Evolutionary conservation across 169 alveolate genomes (phyloP), one percentile per base, ranked within the genome.

Genomic region (Cryptosporidium bovis): DNA sequence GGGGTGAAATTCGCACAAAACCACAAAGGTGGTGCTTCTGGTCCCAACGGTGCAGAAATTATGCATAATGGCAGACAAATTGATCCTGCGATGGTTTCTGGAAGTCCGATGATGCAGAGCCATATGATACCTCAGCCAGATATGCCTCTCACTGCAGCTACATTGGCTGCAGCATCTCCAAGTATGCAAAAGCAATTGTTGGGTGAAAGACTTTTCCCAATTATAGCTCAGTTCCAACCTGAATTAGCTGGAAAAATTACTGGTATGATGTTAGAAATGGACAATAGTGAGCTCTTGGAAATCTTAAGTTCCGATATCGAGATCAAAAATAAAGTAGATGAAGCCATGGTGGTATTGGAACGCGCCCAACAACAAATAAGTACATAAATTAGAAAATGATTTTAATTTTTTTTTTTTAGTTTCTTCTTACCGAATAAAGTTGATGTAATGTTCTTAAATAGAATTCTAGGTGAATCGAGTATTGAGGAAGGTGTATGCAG

Each of bases 261-360:
- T 1, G 99, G 99, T 7, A 97, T 97, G 99, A 97, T 97, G 99
- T 90, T 97, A 66, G 99, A 97, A 89, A 97, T 97, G 97, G 99
- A 97, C 92, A 96, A 96, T 93, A 91, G 92, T 60, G 99, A 97
- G 93, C 92, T 97, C 56, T 82, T 96, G 83, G 94, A 94, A 66
- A 92, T 97, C 66, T 91, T 97, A 66, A 97, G 94, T 68, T 91
- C 95, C 82, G 98, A 95, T 51, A 92, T 91, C 34, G 97, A 95
- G 90, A 94, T 97, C 36, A 95, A 94, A 90, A 94, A 92, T 87
- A 97, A 97, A 84, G 96, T 95, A 48, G 97, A 95, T 53, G 98
- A 96, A 82, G 98, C 98, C 33, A 90, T 95, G 83, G 91, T 93
- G 15, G 98, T 96, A 67, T 93, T 96, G 64, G 94, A 94, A 69